Conservation (phyloP, 2,329 filamentous ascomycete species). For the Chaetomiaceae sp. region DNA sequence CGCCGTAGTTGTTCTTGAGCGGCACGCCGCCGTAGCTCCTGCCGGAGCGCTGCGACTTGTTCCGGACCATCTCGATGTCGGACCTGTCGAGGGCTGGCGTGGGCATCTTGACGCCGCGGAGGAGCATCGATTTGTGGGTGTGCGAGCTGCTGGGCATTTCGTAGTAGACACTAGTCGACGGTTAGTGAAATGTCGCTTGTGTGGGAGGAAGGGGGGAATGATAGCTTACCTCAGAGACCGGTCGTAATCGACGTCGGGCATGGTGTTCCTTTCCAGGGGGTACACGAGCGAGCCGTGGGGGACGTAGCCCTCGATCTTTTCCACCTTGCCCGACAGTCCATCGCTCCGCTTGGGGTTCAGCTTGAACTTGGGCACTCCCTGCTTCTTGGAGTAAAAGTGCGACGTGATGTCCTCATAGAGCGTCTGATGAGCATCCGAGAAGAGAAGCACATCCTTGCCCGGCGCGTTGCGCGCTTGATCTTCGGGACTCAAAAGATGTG, state of each 20-base stretch:
- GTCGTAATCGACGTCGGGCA: conserved; percentile 79
- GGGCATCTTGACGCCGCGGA: conserved; percentile 75
- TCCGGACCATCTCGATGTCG: conserved; percentile 70
- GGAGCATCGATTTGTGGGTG: conserved; percentile 88
- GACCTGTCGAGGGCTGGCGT: conserved; percentile 66
- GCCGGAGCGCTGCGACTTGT: conserved; percentile 61
- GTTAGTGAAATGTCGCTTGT: conserved; percentile 30
- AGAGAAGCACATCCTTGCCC: conserved; percentile 75
- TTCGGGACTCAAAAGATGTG: conserved; percentile 71
- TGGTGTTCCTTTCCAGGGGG: conserved; percentile 64
- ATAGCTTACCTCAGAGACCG: conserved; percentile 67
- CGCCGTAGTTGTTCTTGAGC: conserved; percentile 37
- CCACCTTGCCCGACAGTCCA: conserved; percentile 73
- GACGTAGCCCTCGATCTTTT: conserved; percentile 78
- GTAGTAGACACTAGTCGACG: conserved; percentile 66
- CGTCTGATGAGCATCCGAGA: conserved; percentile 73
- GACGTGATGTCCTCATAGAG: conserved; percentile 80
- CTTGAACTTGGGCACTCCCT: conserved; percentile 60
- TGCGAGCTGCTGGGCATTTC: conserved; percentile 69
- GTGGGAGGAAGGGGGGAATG: background rate
- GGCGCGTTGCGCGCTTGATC: conserved; percentile 74
- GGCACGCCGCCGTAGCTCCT: conserved; percentile 62
- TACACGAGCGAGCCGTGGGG: conserved; percentile 79
- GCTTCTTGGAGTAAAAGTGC: conserved; percentile 90
- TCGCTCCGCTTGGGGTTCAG: conserved; percentile 72